Percentiles rank a stretch among this genome's conserved stretches.
Conservation (phyloP, 2,329 filamentous ascomycete species). For the Thielaviopsis populi region DNA sequence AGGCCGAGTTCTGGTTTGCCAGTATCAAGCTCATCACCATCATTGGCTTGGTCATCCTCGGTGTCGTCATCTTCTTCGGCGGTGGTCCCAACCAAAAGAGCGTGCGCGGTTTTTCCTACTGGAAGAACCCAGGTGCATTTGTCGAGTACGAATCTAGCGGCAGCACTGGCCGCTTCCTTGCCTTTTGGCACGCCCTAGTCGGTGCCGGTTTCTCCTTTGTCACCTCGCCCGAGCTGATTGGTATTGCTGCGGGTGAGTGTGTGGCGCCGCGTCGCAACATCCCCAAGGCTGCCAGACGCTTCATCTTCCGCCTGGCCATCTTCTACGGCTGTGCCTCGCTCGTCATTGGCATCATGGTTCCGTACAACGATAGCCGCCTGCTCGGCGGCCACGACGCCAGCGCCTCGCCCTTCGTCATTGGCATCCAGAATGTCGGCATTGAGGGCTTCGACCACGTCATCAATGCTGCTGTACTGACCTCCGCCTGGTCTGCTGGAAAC, state of each 20-base stretch:
- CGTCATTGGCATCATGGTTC: constrained; percentile 44
- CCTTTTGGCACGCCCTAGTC: constrained; percentile 42
- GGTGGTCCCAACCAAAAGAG: constrained; percentile 36
- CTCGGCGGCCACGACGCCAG: constrained; percentile 42
- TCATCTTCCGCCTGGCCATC: constrained; percentile 45
- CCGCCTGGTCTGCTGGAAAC: constrained; percentile 47
- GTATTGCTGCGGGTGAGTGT: constrained; percentile 50
- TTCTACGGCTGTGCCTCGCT: constrained; percentile 51
- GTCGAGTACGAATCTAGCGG: constrained; percentile 33
- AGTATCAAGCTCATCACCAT: constrained; percentile 46
- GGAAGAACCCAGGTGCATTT: constrained; percentile 30
- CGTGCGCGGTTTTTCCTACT: constrained; percentile 31
- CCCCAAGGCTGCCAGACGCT: constrained; percentile 47
- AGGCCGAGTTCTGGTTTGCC: constrained; percentile 48
- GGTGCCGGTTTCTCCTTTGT: constrained; percentile 48
- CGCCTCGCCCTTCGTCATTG: constrained; percentile 49
- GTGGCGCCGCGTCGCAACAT: constrained; percentile 49
- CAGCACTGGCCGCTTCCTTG: constrained; percentile 38
- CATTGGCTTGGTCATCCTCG: constrained; percentile 40
- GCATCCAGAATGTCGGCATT: constrained; percentile 52
- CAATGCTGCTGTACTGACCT: constrained; percentile 53
- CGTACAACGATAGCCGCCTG: constrained; percentile 50
- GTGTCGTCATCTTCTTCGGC: constrained; percentile 41
- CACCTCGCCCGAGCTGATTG: constrained; percentile 47
- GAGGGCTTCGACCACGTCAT: constrained; percentile 48